Evolutionary conservation across 768 basidiomycete genomes (phyloP).

Genomic region (Boletus patriciae): DNA sequence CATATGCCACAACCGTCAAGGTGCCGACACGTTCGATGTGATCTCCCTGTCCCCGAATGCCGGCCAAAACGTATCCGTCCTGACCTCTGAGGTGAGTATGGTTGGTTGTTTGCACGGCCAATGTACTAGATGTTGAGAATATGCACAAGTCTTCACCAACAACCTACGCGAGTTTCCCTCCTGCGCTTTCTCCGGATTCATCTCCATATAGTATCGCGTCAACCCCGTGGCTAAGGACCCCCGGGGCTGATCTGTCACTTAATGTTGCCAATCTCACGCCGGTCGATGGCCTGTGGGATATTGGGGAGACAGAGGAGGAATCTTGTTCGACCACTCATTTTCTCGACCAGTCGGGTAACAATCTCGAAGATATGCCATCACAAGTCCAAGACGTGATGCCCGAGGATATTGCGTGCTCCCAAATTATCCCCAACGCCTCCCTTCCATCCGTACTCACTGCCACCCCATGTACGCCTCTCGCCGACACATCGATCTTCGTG

Average conservation of each 20-base stretch:
- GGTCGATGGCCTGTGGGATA: neutral
- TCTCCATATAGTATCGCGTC: constrained; percentile 27
- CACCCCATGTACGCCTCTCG: neutral
- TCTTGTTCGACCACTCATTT: neutral
- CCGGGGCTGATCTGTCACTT: constrained; percentile 2
- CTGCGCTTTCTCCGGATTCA: constrained; percentile 25
- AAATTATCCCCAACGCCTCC: neutral
- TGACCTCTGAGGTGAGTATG: constrained; percentile 10
- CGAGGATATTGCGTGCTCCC: constrained; percentile 24
- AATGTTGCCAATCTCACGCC: neutral
- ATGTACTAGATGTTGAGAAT: neutral
- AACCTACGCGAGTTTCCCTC: constrained; percentile 2
- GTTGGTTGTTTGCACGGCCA: neutral
- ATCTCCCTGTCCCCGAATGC: neutral
- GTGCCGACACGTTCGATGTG: neutral
- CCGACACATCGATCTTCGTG: neutral
- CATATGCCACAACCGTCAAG: neutral
- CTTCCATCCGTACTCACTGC: neutral
- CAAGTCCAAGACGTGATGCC: constrained; percentile 9
- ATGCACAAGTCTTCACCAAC: neutral
- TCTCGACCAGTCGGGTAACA: constrained; percentile 15
- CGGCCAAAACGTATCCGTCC: neutral
- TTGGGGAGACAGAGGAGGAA: neutral
- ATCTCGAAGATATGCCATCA: constrained; percentile 14
- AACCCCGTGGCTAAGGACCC: constrained; percentile 21